phyloP scores from a whole-genome alignment of 495 filamentous ascomycete species.

The Hyaloscypha finlandica region DNA sequence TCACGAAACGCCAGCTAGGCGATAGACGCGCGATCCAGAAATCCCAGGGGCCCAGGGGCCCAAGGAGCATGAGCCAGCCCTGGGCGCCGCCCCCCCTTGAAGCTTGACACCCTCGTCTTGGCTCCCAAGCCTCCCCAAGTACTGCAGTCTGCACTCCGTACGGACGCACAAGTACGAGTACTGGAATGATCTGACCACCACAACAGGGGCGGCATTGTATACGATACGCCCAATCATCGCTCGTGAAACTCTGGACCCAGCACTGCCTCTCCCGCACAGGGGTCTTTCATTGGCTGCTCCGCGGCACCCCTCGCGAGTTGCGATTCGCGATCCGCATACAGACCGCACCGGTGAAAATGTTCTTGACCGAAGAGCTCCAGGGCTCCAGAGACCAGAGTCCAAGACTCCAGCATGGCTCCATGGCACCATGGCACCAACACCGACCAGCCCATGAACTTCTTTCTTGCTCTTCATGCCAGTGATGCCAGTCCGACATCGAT shows the following conservation, averaged over 20 bases:
- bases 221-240: not conserved
- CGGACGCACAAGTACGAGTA: too few species aligned
- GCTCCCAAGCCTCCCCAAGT: too few species aligned
- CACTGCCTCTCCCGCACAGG: not conserved
- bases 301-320: not conserved
- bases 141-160: too few species aligned
- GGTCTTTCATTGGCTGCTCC: not conserved
- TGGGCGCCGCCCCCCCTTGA: too few species aligned
- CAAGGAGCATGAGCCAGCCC: too few species aligned
- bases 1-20: not conserved
- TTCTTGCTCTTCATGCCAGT: not conserved
- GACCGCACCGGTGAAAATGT: not conserved
- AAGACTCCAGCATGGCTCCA: too few species aligned
- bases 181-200: not conserved
- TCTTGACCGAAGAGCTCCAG: not conserved
- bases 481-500: not conserved
- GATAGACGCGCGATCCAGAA: not conserved
- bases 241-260: not conserved
- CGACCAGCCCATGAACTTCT: not conserved
- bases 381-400: too few species aligned
- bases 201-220: not conserved
- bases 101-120: too few species aligned
- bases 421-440: not conserved
- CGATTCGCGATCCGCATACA: not conserved
- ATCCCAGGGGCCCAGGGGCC: too few species aligned